Evolutionary conservation across 2,329 filamentous ascomycete genomes (phyloP), one percentile per base, ranked within the genome.

Genomic region (Malbranchea cinnamomea): DNA sequence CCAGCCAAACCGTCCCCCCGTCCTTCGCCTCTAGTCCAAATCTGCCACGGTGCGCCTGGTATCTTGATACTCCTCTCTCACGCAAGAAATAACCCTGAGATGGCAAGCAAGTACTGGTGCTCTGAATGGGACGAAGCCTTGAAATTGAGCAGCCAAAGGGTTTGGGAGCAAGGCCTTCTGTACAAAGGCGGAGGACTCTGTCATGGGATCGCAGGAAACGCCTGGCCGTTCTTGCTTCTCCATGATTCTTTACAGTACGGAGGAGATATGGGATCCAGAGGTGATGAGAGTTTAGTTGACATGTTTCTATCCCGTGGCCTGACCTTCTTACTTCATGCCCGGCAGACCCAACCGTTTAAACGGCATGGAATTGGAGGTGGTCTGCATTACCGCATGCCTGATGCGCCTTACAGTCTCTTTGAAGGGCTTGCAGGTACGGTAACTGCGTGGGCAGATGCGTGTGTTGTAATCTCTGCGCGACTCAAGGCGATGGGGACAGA

Each of bases 361-460:
- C 28, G 49, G 40, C 21, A 41, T 28, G 11, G 33, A 35, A 1
- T 23, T 38, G 8, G 15, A 34, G 19, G 33, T 31, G 11, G 34
- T 38, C 4, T 38, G 37, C 3, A 41, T 44, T 59, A 55, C 26
- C 52, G 54, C n/a, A 44, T 53, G 42, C 54, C 56, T 2, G 56
- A 59, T 41, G 45, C 44, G 12, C 54, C 56, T 4, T 58, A 50
- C 30, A 48, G 47, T 17, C 41, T 57, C 11, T 54, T 49, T 14
- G 56, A 60, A 30, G 56, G 56, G 2, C 40, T 60, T 6, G 41
- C 54, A 2, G 56, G 56, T 1, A 54, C 46, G 18, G 26, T 58
- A 2, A 56, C 53, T 34, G 56, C 56, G 4, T 60, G 56, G 56
- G 46, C 53, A 11, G 56, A 59, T 16, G 45, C 53, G 4, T 57